A percentile compares a stretch with the other conserved stretches of the same genome.
Evolutionary conservation across 768 basidiomycete species (phyloP).

Genomic region (Suillus fuscotomentosus): DNA sequence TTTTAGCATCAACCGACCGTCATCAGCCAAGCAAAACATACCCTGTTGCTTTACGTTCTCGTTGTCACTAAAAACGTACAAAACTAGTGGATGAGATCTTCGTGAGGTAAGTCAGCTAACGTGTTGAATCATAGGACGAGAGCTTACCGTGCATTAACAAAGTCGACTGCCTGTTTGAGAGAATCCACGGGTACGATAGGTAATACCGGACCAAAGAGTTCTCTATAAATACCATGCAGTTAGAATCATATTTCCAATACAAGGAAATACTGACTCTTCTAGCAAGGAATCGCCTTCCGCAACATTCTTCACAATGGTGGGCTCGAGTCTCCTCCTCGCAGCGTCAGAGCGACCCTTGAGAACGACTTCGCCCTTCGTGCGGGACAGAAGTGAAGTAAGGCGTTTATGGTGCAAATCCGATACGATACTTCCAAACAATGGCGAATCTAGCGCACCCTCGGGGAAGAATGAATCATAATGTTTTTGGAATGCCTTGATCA

Average conservation of each 20-base stretch:
- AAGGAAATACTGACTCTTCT: slow-evolving; percentile 44
- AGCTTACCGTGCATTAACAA: slow-evolving; percentile 52
- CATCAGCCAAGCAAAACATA: slow-evolving; percentile 18
- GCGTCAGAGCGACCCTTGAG: slow-evolving; percentile 36
- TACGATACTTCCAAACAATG: slow-evolving; percentile 50
- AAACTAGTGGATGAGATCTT: slow-evolving; percentile 57
- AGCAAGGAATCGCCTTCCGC: slow-evolving; percentile 54
- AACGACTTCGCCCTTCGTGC: slow-evolving; percentile 57
- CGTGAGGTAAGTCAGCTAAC: not conserved
- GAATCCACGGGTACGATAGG: slow-evolving; percentile 59
- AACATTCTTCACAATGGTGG: slow-evolving; percentile 60
- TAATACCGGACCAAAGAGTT: slow-evolving; percentile 72
- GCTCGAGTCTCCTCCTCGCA: slow-evolving; percentile 47
- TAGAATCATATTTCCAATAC: not conserved
- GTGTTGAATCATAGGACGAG: not conserved
- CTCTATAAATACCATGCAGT: slow-evolving; percentile 36
- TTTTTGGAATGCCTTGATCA: slow-evolving; percentile 44
- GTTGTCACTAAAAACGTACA: slow-evolving; percentile 64
- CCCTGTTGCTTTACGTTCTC: slow-evolving; percentile 37
- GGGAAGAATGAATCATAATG: slow-evolving; percentile 53
- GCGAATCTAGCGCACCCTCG: slow-evolving; percentile 43
- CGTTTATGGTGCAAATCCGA: slow-evolving; percentile 53
- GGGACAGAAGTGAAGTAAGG: slow-evolving; percentile 46
- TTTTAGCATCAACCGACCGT: not conserved
- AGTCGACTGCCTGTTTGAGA: slow-evolving; percentile 54